Evolutionary conservation across 192 early-diverging fungal species (phyloP), one percentile per base, ranked within the genome.

Genomic region (Podila minutissima): DNA sequence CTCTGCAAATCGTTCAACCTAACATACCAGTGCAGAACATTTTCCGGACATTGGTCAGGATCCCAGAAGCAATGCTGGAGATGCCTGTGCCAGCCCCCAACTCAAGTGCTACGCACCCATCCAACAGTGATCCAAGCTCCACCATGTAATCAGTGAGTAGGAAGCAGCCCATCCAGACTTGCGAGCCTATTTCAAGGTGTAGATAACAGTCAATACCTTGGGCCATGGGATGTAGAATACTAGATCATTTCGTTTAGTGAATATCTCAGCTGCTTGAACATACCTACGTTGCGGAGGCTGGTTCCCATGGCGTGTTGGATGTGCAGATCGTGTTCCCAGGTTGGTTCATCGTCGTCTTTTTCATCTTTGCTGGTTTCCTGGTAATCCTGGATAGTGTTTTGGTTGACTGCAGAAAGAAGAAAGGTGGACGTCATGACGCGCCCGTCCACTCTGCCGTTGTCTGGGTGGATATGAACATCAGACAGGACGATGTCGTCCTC

Each of bases 91-190:
- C 77, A 20, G 71, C 77, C 0, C 77, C 77, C 10, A 73, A 49
- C 35, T 81, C 77, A 3, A 81, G 22, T 0, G 48, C 70, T 1
- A 65, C 55, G 5, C 55, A 55, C 7, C 63, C 55, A 8, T 62
- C 37, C 15, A 81, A 32, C 3, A 65, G 49, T 1, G 67, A 60
- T 31, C 38, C 62, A 3, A 73, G 67, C 1, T 49, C 37, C 17
- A 69, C 33, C 24, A 81, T 68, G 60, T 62, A 81, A 26, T 81
- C 77, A 8, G 69, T 48, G 53, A 81, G 11, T 5, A 81, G 49
- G 49, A 81, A 81, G 35, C 77, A 59, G 2, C 77, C 77, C 77
- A 81, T 73, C 77, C 77, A 81, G 5, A 81, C 77, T 26, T 81
- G 77, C 5, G 70, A 63, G 2, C 75, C 75, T 78, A 37, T 10